Percentiles rank a stretch among this genome's conserved stretches.
phyloP scores from a whole-genome alignment of 371 early-diverging fungal species.

The Saksenaea vasiformis region DNA sequence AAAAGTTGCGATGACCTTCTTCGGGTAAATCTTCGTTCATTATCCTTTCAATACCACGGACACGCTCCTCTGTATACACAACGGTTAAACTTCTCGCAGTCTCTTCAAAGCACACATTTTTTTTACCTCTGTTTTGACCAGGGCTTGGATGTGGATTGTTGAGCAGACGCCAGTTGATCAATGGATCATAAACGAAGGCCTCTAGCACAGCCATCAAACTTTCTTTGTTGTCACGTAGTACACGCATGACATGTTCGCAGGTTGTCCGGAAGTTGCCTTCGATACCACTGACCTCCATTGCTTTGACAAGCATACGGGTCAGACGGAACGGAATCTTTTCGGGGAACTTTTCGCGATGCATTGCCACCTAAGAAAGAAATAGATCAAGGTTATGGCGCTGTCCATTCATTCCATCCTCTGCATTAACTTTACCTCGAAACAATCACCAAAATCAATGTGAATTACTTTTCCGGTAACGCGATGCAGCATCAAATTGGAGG shows the following conservation, averaged over 20 bases:
- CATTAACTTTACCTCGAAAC: constrained; percentile 97
- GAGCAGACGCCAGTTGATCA: constrained; percentile 90
- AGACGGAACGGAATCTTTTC: constrained; percentile 98
- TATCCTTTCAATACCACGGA: constrained; percentile 40
- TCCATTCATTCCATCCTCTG: neutral
- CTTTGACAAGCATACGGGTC: constrained; percentile 97
- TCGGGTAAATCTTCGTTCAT: constrained; percentile 43
- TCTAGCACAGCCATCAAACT: constrained; percentile 98
- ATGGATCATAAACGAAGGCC: constrained; percentile 97
- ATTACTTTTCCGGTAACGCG: constrained; percentile 92
- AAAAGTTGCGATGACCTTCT: constrained; percentile 46
- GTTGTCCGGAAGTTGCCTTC: constrained; percentile 96
- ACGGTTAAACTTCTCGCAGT: neutral
- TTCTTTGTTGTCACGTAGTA: constrained; percentile 94
- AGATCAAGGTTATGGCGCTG: neutral
- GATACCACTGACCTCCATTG: constrained; percentile 97
- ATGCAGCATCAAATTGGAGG: constrained; percentile 97
- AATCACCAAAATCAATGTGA: constrained; percentile 99
- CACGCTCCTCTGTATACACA: constrained; percentile 34
- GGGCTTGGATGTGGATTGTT: constrained; percentile 50
- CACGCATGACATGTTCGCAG: constrained; percentile 96
- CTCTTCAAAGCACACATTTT: too few relatives aligned
- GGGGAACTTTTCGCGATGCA: constrained; percentile 97
- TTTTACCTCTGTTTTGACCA: constrained; percentile 36
- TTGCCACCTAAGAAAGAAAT: constrained; percentile 68